A percentile compares a stretch with the other conserved stretches of the same genome.
These are phyloP conservation scores for Vigna nakashimae DNA, from an alignment of 306 rosid species.

Conservation along the genomic window DNA sequence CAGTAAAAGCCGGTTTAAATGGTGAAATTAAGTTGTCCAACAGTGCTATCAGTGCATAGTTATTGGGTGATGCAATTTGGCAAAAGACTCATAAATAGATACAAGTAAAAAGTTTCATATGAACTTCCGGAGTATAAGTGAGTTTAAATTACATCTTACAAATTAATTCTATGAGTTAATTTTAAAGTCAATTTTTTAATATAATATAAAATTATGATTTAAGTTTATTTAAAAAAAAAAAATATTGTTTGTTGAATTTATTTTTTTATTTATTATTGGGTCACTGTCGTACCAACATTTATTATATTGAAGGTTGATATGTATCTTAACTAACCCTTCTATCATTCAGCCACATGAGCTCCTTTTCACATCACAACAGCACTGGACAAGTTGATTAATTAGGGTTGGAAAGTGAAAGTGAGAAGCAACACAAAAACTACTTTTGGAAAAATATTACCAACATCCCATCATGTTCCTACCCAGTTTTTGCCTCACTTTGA, in stretches of 20 bases:
- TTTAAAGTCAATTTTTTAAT: no score
- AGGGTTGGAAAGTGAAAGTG: constrained; percentile 43
- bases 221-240: no score
- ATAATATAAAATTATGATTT: no score
- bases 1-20: neutral
- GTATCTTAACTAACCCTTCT: constrained; percentile 42
- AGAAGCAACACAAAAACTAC: constrained; percentile 46
- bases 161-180: no score
- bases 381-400: constrained; percentile 42
- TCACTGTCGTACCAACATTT: no score
- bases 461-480: constrained; percentile 28
- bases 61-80: neutral
- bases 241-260: no score
- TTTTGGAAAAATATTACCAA: constrained; percentile 36
- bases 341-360: constrained; percentile 43
- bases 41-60: neutral
- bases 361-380: constrained; percentile 33
- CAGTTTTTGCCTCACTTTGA: constrained; percentile 35
- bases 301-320: neutral
- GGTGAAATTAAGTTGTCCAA: neutral
- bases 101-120: no score
- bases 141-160: no score
- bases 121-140: no score
- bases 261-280: no score
- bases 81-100: no score